These are phyloP conservation scores for Sporobolus alterniflorus DNA, from an alignment of 202 grass and related monocot species.

Conservation along the genomic window DNA sequence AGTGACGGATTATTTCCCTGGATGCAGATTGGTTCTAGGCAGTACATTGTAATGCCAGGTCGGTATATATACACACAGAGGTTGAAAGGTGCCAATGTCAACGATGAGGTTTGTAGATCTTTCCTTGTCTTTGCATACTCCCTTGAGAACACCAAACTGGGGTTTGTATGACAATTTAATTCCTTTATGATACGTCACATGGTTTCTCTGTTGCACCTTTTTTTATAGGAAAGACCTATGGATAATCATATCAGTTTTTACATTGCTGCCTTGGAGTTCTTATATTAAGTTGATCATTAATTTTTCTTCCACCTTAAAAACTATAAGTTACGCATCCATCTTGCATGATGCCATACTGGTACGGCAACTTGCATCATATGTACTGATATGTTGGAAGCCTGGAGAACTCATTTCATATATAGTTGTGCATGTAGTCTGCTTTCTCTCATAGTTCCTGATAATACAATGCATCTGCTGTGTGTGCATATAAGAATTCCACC, in stretches of 20 bases:
- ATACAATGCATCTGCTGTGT: background rate
- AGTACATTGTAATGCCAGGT: conserved; percentile 89
- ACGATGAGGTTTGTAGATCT: conserved; percentile 78
- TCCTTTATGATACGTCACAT: background rate
- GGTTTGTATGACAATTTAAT: background rate
- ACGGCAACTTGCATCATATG: too few relatives aligned
- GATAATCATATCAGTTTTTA: background rate
- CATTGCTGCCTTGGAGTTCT: background rate
- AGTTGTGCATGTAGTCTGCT: background rate
- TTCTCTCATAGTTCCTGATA: background rate
- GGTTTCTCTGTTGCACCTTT: conserved; percentile 25
- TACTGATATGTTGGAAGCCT: background rate
- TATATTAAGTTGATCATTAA: background rate
- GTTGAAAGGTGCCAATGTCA: conserved; percentile 85
- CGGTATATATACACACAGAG: conserved; percentile 80
- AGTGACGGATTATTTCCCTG: conserved; percentile 2
- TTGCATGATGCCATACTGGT: too few relatives aligned
- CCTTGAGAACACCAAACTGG: background rate
- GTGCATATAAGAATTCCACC: background rate
- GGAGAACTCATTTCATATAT: conserved; percentile 4
- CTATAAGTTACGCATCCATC: too few relatives aligned
- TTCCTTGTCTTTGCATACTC: conserved; percentile 5
- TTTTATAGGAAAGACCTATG: background rate
- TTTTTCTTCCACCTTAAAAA: too few relatives aligned
- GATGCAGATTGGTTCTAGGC: conserved; percentile 74